A percentile compares a stretch with the other conserved stretches of the same genome.
These are phyloP conservation scores for Fusarium sp. DNA, from an alignment of 2,329 filamentous ascomycete species.

Conservation along the genomic window DNA sequence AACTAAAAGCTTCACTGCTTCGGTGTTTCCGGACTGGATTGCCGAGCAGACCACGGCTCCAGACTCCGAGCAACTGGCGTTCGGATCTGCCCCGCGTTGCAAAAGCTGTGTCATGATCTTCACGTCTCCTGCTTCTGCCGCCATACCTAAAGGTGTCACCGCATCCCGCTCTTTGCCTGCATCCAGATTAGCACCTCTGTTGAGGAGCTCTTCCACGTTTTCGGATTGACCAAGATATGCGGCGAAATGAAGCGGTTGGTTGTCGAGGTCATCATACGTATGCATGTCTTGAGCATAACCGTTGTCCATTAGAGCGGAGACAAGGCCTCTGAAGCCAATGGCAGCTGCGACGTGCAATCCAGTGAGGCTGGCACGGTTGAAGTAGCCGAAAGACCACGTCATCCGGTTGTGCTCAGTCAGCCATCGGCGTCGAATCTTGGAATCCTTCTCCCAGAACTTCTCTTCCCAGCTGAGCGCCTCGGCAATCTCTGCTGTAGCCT, in stretches of 20 bases:
- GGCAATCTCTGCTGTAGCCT: constrained; percentile 56
- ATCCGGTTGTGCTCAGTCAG: constrained; percentile 50
- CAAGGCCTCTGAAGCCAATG: constrained; percentile 54
- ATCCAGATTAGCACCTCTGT: constrained; percentile 21
- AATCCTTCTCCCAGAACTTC: constrained; percentile 54
- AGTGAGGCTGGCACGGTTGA: constrained; percentile 47
- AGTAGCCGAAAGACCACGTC: constrained; percentile 48
- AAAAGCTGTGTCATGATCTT: constrained; percentile 56
- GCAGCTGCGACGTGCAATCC: constrained; percentile 54
- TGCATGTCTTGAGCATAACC: constrained; percentile 52
- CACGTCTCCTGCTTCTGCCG: constrained; percentile 53
- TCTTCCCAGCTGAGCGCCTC: constrained; percentile 53
- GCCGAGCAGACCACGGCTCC: constrained; percentile 55
- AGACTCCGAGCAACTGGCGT: constrained; percentile 44
- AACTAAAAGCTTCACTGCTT: constrained; percentile 55
- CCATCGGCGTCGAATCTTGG: constrained; percentile 53
- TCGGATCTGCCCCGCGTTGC: constrained; percentile 51
- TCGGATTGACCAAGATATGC: constrained; percentile 21
- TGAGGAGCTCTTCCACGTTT: constrained; percentile 24
- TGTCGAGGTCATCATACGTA: constrained; percentile 43
- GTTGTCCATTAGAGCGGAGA: constrained; percentile 53
- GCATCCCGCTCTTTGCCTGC: constrained; percentile 49
- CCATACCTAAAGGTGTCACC: constrained; percentile 54
- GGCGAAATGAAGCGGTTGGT: constrained; percentile 26
- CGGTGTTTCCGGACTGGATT: constrained; percentile 55